phyloP scores from a whole-genome alignment of 1,139 yeast species.

The Kodamaea suecica region DNA sequence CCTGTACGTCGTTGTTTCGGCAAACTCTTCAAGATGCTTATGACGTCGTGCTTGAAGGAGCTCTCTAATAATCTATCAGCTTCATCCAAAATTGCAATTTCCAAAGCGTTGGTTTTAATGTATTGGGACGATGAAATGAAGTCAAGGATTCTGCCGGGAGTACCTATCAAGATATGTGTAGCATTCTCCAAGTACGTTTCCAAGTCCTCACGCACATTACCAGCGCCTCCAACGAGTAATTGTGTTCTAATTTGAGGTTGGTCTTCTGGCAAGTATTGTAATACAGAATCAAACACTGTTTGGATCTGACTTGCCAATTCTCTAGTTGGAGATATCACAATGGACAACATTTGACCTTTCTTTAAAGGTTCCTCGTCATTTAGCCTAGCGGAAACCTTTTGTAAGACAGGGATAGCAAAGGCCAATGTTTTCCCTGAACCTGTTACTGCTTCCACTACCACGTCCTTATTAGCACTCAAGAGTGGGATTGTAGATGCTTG shows the following conservation, averaged over 20 bases:
- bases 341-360: constrained; percentile 66
- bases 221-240: constrained; percentile 74
- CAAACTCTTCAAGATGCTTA: constrained; percentile 58
- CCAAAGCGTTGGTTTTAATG: constrained; percentile 59
- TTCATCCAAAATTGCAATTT: constrained; percentile 81
- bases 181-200: constrained; percentile 48
- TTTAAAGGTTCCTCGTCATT: constrained; percentile 33
- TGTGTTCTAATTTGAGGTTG: constrained; percentile 54
- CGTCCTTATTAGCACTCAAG: constrained; percentile 86
- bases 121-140: constrained; percentile 51
- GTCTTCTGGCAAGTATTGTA: constrained; percentile 59
- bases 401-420: constrained; percentile 77
- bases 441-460: constrained; percentile 93
- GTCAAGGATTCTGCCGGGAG: constrained; percentile 88
- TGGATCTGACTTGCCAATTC: constrained; percentile 86
- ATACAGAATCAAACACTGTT: constrained; percentile 56
- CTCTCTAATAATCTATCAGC: constrained; percentile 86
- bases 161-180: constrained; percentile 82
- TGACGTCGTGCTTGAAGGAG: constrained; percentile 70
- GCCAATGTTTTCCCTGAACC: constrained; percentile 96
- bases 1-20: constrained; percentile 96
- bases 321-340: constrained; percentile 85
- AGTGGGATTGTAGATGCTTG: constrained; percentile 95
- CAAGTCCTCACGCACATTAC: constrained; percentile 70
- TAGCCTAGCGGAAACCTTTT: constrained; percentile 46